Conservation (phyloP, 176 grass and related monocot species). For the Bromus sterilis region DNA sequence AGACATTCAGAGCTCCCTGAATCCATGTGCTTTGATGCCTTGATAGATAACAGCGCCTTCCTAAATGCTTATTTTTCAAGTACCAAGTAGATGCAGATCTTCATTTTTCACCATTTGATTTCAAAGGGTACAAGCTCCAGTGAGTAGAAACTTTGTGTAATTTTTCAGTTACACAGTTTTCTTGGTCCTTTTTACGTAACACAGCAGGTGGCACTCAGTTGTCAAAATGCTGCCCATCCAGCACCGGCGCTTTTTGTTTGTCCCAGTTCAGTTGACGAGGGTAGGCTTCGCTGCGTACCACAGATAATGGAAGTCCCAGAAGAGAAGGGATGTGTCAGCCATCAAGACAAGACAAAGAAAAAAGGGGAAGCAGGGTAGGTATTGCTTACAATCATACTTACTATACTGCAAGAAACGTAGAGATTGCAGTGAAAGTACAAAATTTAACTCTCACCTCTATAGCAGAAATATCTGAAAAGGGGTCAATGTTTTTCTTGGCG, state of each 20-base stretch:
- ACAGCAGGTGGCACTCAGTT: not conserved
- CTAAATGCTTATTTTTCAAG: conserved; percentile 35
- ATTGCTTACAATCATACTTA: not conserved
- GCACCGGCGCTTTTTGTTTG: conserved; percentile 73
- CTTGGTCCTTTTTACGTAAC: conserved; percentile 5
- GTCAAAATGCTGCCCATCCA: conserved; percentile 98
- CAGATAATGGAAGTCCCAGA: conserved; percentile 8
- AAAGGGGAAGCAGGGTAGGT: not conserved
- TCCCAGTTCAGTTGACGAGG: conserved; percentile 34
- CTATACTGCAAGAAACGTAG: not conserved
- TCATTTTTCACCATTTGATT: conserved; percentile 18
- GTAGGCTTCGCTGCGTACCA: conserved; percentile 65
- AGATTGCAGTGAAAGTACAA: not conserved
- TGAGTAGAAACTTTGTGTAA: not conserved
- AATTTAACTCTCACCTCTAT: conserved; percentile 57
- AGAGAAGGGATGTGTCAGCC: not conserved
- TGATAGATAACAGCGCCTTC: conserved; percentile 14
- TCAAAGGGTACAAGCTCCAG: not conserved
- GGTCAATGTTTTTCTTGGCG: conserved; percentile 40
- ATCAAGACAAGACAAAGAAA: not conserved
- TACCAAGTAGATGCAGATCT: conserved; percentile 23
- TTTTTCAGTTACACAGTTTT: conserved; percentile 27
- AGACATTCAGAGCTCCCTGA: conserved; percentile 14
- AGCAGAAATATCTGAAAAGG: conserved; percentile 88
- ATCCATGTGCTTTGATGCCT: conserved; percentile 19